Base-by-base conservation (phyloP, 495 filamentous ascomycete genomes). In the Aspergillus coremiiformis region DNA sequence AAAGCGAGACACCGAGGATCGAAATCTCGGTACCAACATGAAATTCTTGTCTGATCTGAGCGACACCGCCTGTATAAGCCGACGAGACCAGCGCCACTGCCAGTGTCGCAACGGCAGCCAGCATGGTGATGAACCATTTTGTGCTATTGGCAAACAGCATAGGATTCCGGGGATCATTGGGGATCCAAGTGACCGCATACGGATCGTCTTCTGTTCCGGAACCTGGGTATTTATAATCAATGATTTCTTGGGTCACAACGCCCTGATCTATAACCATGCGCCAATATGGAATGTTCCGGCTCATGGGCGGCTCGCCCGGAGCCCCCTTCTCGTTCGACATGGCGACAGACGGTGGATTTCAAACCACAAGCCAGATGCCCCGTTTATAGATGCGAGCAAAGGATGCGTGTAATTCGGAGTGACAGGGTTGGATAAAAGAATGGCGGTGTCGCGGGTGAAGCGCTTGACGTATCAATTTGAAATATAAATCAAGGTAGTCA, bases 41-140 rank as follows among this genome's bases (percentile, higher is more conserved):
- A 55, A 89, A 89, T 23, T 82, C 68, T 12, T 19, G 24, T 53
- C 80, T 69, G 44, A 89, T 79, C 52, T 85, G 70, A n/a, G 64
- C 61, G 11, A 87, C 67, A 58, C 87, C 88, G 30, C 86, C 86
- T 24, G 85, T 75, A 56, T 84, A 91, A 10, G 86, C 87, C 1
- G 86, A 88, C 8, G 85, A 89, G 29, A 84, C 85, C 55, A 94
- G 81, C 14, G 88, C 74, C 21, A 92, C 86, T 19, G 83, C 82
- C 44, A 92, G 73, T 0, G 86, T 87, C 15, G 84, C 78, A 32
- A 86, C 53, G 22, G 87, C 84, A 43, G 83, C 78, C 12, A 84
- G 39, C 41, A 79, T 54, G 1, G 85, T 86, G 52, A 85, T 80
- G n/a, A 61, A 61, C 87, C 87, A 92, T 68, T 91, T 91, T 65